phyloP scores from a whole-genome alignment of 192 early-diverging fungal species.

The Backusella liffmaniae region DNA sequence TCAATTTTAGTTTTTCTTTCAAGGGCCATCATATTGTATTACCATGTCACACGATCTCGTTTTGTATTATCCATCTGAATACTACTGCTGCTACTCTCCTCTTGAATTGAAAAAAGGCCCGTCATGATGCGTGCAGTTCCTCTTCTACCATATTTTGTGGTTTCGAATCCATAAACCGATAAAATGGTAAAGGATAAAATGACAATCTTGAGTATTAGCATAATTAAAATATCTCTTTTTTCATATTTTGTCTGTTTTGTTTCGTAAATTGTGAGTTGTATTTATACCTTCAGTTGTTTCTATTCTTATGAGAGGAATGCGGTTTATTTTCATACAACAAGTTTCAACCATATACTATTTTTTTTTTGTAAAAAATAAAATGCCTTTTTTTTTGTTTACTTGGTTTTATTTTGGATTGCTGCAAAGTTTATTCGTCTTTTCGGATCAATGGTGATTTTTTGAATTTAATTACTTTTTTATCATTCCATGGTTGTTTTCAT shows the following conservation, averaged over 20 bases:
- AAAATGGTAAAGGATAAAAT: background rate
- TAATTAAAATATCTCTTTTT: background rate
- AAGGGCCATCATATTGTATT: background rate
- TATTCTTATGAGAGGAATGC: background rate
- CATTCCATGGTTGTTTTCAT: background rate
- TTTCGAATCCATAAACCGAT: background rate
- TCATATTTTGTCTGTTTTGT: background rate
- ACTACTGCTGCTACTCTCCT: background rate
- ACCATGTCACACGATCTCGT: constrained; percentile 34
- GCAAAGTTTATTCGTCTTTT: too few species aligned
- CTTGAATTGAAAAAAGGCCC: background rate
- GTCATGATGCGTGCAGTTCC: background rate
- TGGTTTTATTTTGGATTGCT: too few species aligned
- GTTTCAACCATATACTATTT: too few species aligned
- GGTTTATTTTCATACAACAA: background rate
- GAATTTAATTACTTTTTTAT: background rate
- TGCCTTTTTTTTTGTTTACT: too few species aligned
- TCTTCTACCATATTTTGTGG: background rate
- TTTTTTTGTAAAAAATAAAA: too few species aligned
- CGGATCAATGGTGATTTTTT: background rate
- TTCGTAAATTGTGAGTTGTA: background rate
- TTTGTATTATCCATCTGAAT: background rate
- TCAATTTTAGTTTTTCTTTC: too few species aligned
- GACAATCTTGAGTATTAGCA: background rate
- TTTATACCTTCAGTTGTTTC: background rate